Evolutionary conservation across 805 yeast genomes (phyloP).

Genomic region (Kregervanrija pseudodelftensis): DNA sequence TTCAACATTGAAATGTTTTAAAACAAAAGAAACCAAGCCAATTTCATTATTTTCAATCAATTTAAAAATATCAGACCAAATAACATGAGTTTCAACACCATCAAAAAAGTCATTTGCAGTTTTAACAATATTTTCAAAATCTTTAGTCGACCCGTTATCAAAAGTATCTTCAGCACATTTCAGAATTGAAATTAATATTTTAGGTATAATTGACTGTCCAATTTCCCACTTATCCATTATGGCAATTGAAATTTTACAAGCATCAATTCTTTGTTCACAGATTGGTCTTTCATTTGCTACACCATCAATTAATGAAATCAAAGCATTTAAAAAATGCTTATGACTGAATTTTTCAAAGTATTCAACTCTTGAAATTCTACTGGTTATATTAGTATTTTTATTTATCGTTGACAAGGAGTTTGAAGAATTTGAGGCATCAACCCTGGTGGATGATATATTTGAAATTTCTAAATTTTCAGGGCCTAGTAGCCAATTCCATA

Average conservation of each 20-base stretch:
- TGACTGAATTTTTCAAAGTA: slow-evolving; percentile 60
- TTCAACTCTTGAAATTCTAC: slow-evolving; percentile 30
- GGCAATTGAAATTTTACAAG: slow-evolving; percentile 60
- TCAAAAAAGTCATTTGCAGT: slow-evolving; percentile 73
- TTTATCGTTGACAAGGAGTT: too few relatives aligned
- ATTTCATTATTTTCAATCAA: slow-evolving; percentile 35
- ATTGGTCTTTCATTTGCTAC: slow-evolving; percentile 15
- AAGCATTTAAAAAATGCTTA: slow-evolving; percentile 41
- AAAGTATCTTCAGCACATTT: slow-evolving; percentile 14
- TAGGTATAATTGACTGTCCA: slow-evolving; percentile 67
- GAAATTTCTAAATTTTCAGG: slow-evolving; percentile 40
- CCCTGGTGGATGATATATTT: slow-evolving; percentile 3
- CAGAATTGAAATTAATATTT: slow-evolving; percentile 60
- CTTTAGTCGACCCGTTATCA: slow-evolving; percentile 16
- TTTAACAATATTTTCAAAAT: slow-evolving; percentile 40
- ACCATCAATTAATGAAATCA: slow-evolving; percentile 41
- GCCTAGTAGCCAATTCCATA: slow-evolving; percentile 91
- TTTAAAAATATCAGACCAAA: slow-evolving; percentile 60
- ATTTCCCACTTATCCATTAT: slow-evolving; percentile 95
- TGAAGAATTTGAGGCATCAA: background rate
- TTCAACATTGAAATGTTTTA: slow-evolving; percentile 60
- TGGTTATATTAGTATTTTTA: background rate
- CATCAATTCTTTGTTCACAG: slow-evolving; percentile 34
- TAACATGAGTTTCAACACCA: slow-evolving; percentile 70
- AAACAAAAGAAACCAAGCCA: slow-evolving; percentile 49